A percentile compares a stretch with the other conserved stretches of the same genome.
phyloP scores from a whole-genome alignment of 2,329 filamentous ascomycete species.

The Neofusicoccum laricinum region DNA sequence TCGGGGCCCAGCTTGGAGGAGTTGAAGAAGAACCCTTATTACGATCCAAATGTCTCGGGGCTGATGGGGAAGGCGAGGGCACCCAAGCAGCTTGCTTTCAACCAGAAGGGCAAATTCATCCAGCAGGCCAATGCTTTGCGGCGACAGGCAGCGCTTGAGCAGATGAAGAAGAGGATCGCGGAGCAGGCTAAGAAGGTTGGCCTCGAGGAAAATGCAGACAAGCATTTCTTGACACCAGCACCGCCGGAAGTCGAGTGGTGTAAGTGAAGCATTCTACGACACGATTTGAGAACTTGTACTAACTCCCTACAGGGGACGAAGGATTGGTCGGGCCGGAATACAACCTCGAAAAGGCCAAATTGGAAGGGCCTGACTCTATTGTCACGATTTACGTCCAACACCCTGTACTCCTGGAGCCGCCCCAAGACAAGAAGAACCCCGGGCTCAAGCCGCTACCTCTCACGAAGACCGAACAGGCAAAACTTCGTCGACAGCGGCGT shows the following conservation, averaged over 20 bases:
- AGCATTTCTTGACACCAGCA: conserved; percentile 77
- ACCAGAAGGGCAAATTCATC: conserved; percentile 96
- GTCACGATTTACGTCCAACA: conserved; percentile 91
- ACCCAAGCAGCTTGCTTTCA: conserved; percentile 79
- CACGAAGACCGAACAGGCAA: conserved; percentile 86
- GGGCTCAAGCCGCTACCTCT: conserved; percentile 87
- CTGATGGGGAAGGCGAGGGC: conserved; percentile 61
- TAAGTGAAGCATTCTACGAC: not conserved
- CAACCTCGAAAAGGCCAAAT: conserved; percentile 65
- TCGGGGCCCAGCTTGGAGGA: conserved; percentile 58
- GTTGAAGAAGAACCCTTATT: conserved; percentile 74
- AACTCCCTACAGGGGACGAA: conserved; percentile 61
- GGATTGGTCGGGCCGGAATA: conserved; percentile 76
- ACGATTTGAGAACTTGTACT: not conserved
- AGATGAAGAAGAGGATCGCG: conserved; percentile 91
- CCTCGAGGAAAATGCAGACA: conserved; percentile 91
- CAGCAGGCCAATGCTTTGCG: conserved; percentile 87
- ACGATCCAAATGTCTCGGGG: conserved; percentile 65
- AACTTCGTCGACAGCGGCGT: conserved; percentile 82
- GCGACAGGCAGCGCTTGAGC: conserved; percentile 82
- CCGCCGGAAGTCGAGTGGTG: conserved; percentile 96
- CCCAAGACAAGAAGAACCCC: conserved; percentile 80
- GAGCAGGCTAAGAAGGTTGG: conserved; percentile 84
- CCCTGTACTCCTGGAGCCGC: conserved; percentile 84
- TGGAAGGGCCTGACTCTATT: conserved; percentile 76